Base-by-base conservation (phyloP, 805 yeast genomes). In the Sporopachydermia quercuum region DNA sequence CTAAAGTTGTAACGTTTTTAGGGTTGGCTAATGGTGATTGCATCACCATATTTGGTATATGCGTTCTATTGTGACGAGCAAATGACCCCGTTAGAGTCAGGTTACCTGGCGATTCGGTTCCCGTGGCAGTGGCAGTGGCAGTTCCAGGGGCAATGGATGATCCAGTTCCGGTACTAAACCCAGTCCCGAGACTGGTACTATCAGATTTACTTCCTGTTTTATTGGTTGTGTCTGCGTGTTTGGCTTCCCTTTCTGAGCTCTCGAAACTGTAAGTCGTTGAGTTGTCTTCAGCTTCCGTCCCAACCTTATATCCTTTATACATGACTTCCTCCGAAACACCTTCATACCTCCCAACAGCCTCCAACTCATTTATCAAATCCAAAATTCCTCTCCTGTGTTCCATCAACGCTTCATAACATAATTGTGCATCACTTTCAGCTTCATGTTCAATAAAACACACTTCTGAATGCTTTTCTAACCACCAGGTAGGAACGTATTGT, bases 401-500 rank as follows among this genome's bases (percentile, higher is more conserved):
- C 3, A 70, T 59, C 3, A 89, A 62, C 15, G 68, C 65, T 48
- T 91, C 97, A 47, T 89, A 95, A 37, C 76, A 63, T 27, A 66
- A 48, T 51, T 80, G 83, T 5, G 89, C 74, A 23, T 77, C 76
- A 47, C 85, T 86, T 51, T 78, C 86, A 6, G 81, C 72, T 49
- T 76, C 71, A 58, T 86, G 94, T 55, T 87, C 96, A 27, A 83
- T 71, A 18, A 82, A 65, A 50, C 99, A 91, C 37, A 82, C 61
- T 51, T 86, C 91, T 1, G 89, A 78, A 58, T 91, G 99, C 38
- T 78, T 70, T 49, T 89, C 98, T 34, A 91, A 65, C 80, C 94
- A 91, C 98, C 98, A 91, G 3, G 86, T 81, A 3, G 94, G 96
- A n/a, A 86, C 76, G 37, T 71, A 71, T 19, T 76, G 75, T 52